Base-by-base conservation (phyloP, 768 basidiomycete species). In the Erythrobasidium yunnanense region DNA sequence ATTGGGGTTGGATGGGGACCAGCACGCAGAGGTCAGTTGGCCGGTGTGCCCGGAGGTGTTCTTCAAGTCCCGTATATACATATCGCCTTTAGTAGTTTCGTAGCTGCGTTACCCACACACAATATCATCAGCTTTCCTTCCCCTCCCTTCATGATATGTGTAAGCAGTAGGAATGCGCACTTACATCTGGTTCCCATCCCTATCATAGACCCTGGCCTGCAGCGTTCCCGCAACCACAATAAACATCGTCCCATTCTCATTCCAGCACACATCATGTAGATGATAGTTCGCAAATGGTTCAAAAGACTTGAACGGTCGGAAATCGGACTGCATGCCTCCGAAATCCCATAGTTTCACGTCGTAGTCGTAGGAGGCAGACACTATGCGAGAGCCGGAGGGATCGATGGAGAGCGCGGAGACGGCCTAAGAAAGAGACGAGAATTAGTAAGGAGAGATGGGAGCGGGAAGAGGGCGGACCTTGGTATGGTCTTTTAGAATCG, bases 311-410 rank as follows among this genome's bases (percentile, higher is more conserved):
- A 99, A 97, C 17, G 95, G 92, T 77, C 89, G 89, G 77, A 79
- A 85, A 47, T 56, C 49, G 68, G 81, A 79, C 73, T 88, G 87
- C 95, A 99, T 99, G 17, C 95, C 95, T 71, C 93, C 93, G 77
- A 97, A 97, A 77, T 99, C 95, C 92, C 93, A 99, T 58, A 99
- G 77, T 78, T 97, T 97, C 77, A 87, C 85, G 77, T 99, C 95
- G 74, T 97, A 97, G 76, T 99, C 95, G 78, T 97, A 87, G 20
- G 89, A 89, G 17, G 95, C 95, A 7, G 89, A 87, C 18, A 88
- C 77, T 30, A 99, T 78, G 34, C 95, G 84, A 13, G 93, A 91
- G 66, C 95, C 95, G 22, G 92, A 88, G 5, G 91, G 88, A 77
- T 99, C 95, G 51, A 97, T 79, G 0, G 90, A 81, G 20, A 99